Evolutionary conservation across 2,329 filamentous ascomycete genomes (phyloP).

Genomic region (Fusarium keratoplasticum): DNA sequence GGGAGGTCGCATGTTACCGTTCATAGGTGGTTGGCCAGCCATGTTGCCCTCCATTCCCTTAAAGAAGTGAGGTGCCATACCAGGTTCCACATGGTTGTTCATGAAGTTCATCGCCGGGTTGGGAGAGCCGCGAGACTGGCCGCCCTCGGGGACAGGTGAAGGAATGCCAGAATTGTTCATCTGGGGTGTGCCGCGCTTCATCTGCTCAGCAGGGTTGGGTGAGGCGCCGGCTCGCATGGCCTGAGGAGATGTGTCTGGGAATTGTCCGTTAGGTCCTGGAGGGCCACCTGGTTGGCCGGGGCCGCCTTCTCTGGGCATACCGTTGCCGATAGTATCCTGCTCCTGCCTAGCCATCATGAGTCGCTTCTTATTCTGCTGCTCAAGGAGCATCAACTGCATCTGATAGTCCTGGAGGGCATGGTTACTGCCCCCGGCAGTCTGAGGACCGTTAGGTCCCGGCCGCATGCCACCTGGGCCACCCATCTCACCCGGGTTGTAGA

Average conservation of each 20-base stretch:
- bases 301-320: slow-evolving; percentile 61
- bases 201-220: slow-evolving; percentile 81
- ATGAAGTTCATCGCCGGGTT: slow-evolving; percentile 73
- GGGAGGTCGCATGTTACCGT: slow-evolving; percentile 73
- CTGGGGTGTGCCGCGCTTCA: slow-evolving; percentile 82
- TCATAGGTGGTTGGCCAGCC: slow-evolving; percentile 62
- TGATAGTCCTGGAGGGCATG: slow-evolving; percentile 89
- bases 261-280: slow-evolving; percentile 70
- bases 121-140: slow-evolving; percentile 74
- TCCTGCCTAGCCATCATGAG: slow-evolving; percentile 86
- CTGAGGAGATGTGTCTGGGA: slow-evolving; percentile 78
- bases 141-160: slow-evolving; percentile 77
- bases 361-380: slow-evolving; percentile 89
- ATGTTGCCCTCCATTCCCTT: slow-evolving; percentile 65
- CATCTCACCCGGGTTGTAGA: slow-evolving; percentile 74
- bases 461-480: slow-evolving; percentile 69
- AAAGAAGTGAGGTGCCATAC: slow-evolving; percentile 70
- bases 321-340: slow-evolving; percentile 70
- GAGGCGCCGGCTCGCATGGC: slow-evolving; percentile 77
- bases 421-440: slow-evolving; percentile 69
- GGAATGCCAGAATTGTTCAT: slow-evolving; percentile 77
- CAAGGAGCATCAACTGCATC: slow-evolving; percentile 88
- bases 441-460: slow-evolving; percentile 59
- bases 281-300: slow-evolving; percentile 66
- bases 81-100: slow-evolving; percentile 71